Evolutionary conservation across 2,329 filamentous ascomycete species (phyloP).

Genomic region (Fusarium redolens): DNA sequence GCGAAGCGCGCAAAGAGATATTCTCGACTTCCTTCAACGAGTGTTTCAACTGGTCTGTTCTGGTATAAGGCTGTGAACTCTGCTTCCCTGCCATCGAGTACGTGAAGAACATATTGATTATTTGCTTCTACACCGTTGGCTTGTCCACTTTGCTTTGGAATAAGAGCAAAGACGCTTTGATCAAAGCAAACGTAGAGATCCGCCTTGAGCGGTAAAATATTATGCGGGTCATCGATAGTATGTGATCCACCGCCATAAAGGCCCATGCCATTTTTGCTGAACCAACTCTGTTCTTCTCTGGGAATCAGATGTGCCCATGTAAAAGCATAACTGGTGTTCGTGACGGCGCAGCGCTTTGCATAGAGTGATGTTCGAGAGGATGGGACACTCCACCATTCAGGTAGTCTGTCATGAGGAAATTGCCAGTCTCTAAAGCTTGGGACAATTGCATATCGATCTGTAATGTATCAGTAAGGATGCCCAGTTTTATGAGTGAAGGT

Average conservation of each 20-base stretch:
- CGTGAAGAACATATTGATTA: conserved; percentile 26
- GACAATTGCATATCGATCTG: conserved; percentile 34
- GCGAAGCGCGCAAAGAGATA: conserved; percentile 29
- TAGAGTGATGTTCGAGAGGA: background rate
- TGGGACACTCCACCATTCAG: conserved; percentile 26
- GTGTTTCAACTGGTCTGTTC: conserved; percentile 13
- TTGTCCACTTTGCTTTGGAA: conserved; percentile 9
- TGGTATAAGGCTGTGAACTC: conserved; percentile 34
- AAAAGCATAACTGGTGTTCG: conserved; percentile 36
- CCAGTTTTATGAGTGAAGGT: fast-evolving
- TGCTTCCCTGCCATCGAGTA: conserved; percentile 16
- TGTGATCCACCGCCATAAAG: conserved; percentile 33
- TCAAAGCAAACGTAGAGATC: conserved; percentile 38
- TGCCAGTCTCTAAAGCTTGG: conserved; percentile 36
- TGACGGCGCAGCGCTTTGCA: conserved; percentile 27
- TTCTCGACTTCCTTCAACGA: conserved; percentile 19
- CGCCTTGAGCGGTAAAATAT: conserved; percentile 29
- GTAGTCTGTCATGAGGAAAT: conserved; percentile 32
- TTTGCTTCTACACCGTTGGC: background rate
- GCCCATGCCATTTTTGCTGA: conserved; percentile 35
- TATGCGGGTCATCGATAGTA: conserved; percentile 30
- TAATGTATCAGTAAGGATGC: background rate
- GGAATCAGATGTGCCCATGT: conserved; percentile 34
- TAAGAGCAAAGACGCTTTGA: conserved; percentile 28
- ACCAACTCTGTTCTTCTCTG: conserved; percentile 33